Percentiles rank a stretch among this genome's conserved stretches.
Conservation (phyloP, 306 rosid genomes). For the Dryas octopetala region DNA sequence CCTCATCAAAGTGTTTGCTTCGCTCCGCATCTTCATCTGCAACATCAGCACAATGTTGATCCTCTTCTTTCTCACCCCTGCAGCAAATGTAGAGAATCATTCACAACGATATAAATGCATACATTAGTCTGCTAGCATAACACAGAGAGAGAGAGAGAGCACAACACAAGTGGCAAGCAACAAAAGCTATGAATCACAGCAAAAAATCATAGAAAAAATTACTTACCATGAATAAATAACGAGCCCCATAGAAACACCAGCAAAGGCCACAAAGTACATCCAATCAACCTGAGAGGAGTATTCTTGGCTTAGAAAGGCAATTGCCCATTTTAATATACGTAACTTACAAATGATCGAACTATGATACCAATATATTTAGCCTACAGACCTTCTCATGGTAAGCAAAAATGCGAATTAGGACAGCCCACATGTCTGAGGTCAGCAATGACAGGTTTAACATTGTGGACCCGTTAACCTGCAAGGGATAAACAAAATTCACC, state of each 20-base stretch:
- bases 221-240: slow-evolving; percentile 84
- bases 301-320: slow-evolving; percentile 27
- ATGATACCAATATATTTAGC: background rate
- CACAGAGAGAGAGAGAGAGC: background rate
- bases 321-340: slow-evolving; percentile 13
- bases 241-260: slow-evolving; percentile 65
- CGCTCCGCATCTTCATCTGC: slow-evolving; percentile 42
- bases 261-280: slow-evolving; percentile 90
- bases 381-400: slow-evolving; percentile 75
- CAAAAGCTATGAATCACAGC: background rate
- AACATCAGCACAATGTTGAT: slow-evolving; percentile 35
- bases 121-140: background rate
- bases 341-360: background rate
- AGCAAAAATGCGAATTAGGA: slow-evolving; percentile 83
- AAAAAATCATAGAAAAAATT: background rate
- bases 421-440: slow-evolving; percentile 99
- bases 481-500: slow-evolving; percentile 24
- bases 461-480: slow-evolving; percentile 82
- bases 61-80: slow-evolving; percentile 67
- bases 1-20: slow-evolving; percentile 50
- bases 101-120: background rate
- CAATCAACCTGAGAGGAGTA: slow-evolving; percentile 73
- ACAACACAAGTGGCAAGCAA: background rate
- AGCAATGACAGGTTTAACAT: slow-evolving; percentile 92
- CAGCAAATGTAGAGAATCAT: slow-evolving; percentile 21